These are phyloP conservation scores for Phaeosphaeria sp. DNA, from an alignment of 2,329 filamentous ascomycete genomes.

Conservation along the genomic window DNA sequence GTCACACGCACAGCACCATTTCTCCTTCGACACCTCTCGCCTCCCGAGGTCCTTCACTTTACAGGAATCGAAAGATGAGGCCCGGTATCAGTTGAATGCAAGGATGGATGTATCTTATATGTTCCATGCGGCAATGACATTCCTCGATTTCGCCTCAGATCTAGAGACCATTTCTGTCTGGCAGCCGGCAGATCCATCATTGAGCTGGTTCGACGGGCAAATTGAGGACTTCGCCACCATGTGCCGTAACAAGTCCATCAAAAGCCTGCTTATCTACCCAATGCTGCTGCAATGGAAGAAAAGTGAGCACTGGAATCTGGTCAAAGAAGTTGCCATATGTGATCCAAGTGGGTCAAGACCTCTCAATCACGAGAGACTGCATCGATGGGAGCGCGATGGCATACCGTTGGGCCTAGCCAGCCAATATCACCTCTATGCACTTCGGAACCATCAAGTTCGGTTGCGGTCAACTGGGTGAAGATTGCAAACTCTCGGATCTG, in stretches of 20 bases:
- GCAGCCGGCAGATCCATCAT: constrained; percentile 33
- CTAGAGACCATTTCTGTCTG: constrained; percentile 33
- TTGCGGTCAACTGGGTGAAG: not conserved
- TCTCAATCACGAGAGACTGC: constrained; percentile 12
- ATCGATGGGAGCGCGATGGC: constrained; percentile 23
- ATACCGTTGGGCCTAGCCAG: constrained; percentile 31
- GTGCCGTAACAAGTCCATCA: constrained; percentile 32
- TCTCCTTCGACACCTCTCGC: constrained; percentile 24
- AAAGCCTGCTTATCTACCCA: constrained; percentile 25
- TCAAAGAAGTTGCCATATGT: constrained; percentile 27
- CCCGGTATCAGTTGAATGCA: constrained; percentile 18
- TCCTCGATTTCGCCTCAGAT: constrained; percentile 24
- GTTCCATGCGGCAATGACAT: constrained; percentile 23
- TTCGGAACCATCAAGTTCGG: constrained; percentile 20
- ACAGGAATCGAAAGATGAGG: constrained; percentile 22
- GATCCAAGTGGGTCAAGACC: constrained; percentile 11
- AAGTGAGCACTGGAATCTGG: constrained; percentile 29
- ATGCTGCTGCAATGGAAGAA: constrained; percentile 32
- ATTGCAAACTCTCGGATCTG: not conserved
- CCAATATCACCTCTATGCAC: constrained; percentile 30
- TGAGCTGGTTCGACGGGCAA: constrained; percentile 32
- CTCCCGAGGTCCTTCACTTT: constrained; percentile 20
- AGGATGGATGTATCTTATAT: constrained; percentile 37
- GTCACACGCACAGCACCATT: constrained; percentile 30
- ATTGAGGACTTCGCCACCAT: constrained; percentile 29